Evolutionary conservation across 495 filamentous ascomycete genomes (phyloP).

Genomic region (Oidiodendron maius): DNA sequence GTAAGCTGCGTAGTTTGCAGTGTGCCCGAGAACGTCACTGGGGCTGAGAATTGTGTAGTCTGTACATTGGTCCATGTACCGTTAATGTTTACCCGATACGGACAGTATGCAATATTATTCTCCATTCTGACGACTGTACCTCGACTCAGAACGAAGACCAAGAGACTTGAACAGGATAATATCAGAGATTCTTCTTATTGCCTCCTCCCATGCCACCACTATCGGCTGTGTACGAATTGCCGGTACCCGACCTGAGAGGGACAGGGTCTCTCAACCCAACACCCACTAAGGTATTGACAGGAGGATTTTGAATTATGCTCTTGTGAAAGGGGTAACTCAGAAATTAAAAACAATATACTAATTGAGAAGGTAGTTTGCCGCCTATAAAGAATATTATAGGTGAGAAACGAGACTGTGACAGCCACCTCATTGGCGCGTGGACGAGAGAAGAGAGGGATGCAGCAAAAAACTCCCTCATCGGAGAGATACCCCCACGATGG

Average conservation of each 20-base stretch:
- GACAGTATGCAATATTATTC: constrained; percentile 18
- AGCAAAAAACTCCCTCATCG: constrained; percentile 24
- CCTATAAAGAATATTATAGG: constrained; percentile 16
- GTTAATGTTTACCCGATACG: constrained; percentile 16
- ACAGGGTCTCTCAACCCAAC: constrained; percentile 4
- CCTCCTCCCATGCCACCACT: constrained; percentile 15
- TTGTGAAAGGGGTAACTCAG: too few relatives aligned
- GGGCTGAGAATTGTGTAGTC: constrained; percentile 10
- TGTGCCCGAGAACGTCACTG: constrained; percentile 1
- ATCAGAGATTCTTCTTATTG: constrained; percentile 19
- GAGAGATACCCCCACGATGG: constrained; percentile 19
- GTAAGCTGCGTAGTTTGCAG: constrained; percentile 9
- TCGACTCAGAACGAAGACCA: constrained; percentile 9
- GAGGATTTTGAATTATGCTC: too few relatives aligned
- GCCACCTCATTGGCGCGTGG: constrained; percentile 28
- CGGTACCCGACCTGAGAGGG: constrained; percentile 8
- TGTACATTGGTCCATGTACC: constrained; percentile 13
- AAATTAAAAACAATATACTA: not conserved
- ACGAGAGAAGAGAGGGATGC: constrained; percentile 17
- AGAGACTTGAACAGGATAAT: constrained; percentile 4
- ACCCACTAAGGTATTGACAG: too few relatives aligned
- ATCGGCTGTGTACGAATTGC: constrained; percentile 20
- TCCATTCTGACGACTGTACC: constrained; percentile 20
- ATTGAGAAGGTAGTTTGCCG: constrained; percentile 10
- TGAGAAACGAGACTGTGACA: constrained; percentile 21